Evolutionary conservation across 495 filamentous ascomycete genomes (phyloP).

Genomic region (Mycothermus thermophilus): DNA sequence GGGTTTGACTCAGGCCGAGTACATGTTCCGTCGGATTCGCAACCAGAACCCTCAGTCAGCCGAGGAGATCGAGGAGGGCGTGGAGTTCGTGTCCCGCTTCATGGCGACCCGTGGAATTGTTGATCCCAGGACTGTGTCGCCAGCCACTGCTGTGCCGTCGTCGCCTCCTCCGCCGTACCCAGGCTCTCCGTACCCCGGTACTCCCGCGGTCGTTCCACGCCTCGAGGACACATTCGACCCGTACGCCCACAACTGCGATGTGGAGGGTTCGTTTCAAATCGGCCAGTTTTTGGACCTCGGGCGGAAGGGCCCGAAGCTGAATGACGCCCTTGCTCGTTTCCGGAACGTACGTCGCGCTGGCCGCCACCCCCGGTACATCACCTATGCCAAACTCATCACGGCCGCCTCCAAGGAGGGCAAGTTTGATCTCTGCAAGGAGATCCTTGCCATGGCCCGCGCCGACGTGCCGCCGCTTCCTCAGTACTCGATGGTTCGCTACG

Average conservation of each 20-base stretch:
- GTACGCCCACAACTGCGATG: conserved; percentile 77
- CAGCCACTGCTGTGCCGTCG: conserved; percentile 11
- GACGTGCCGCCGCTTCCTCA: conserved; percentile 76
- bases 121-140: conserved; percentile 26
- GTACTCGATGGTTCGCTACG: conserved; percentile 73
- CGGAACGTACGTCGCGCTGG: conserved; percentile 86
- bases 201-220: conserved; percentile 23
- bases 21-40: conserved; percentile 72
- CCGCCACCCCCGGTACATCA: conserved; percentile 86
- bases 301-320: conserved; percentile 55
- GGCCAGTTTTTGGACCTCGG: conserved; percentile 72
- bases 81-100: conserved; percentile 64
- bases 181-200: conserved; percentile 24
- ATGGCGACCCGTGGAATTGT: conserved; percentile 45
- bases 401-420: conserved; percentile 73
- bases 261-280: conserved; percentile 80
- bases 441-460: conserved; percentile 70
- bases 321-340: conserved; percentile 69
- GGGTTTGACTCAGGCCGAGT: conserved; percentile 58
- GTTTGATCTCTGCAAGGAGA: conserved; percentile 67
- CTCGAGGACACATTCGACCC: conserved; percentile 77
- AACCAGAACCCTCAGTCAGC: conserved; percentile 41
- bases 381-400: conserved; percentile 86
- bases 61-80: conserved; percentile 77
- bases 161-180: conserved; percentile 16